Evolutionary conservation across 2,329 filamentous ascomycete species (phyloP), one percentile per base, ranked within the genome.

Genomic region (Xylariaceae sp.): DNA sequence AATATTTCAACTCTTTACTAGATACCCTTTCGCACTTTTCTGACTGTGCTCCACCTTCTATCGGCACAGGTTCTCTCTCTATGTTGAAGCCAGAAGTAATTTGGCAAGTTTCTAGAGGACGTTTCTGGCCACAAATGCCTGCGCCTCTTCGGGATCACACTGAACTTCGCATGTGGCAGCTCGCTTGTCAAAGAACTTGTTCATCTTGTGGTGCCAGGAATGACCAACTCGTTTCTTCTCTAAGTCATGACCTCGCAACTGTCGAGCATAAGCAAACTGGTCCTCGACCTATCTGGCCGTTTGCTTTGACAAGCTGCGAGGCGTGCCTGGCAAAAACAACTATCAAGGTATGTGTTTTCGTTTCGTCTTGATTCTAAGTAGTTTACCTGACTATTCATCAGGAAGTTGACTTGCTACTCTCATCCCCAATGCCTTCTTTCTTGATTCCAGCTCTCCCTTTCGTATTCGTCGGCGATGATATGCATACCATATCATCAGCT

Each of bases 91-190:
- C 88, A 67, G 83, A 90, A 69, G 74, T 76, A 52, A 85, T 93
- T 67, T 93, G 89, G 89, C 82, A 82, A 70, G 76, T 79, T 65
- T 88, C 89, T 67, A 83, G 89, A 69, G 85, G 85, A 67, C 74
- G 77, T 17, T 86, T 84, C 71, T 83, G 83, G 75, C 84, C 84
- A 30, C 81, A 81, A 65, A 84, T 92, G 77, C 90, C 90, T 51
- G 79, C 80, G 58, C 89, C 89, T 34, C 77, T 93, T 53, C 75
- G 77, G 55, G 81, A 79, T 59, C 82, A 81, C 70, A 82, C 83
- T 48, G 90, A 94, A 73, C 76, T 89, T 64, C 82, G 87, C 48
- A 92, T 92, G 88, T 91, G 90, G 83, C 83, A 82, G 68, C 76
- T 94, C 54, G 78, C 85, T 42, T 86, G 84, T 72, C 81, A 83